phyloP scores from a whole-genome alignment of 2,329 filamentous ascomycete genomes.

The Ramularia collo-cygni region DNA sequence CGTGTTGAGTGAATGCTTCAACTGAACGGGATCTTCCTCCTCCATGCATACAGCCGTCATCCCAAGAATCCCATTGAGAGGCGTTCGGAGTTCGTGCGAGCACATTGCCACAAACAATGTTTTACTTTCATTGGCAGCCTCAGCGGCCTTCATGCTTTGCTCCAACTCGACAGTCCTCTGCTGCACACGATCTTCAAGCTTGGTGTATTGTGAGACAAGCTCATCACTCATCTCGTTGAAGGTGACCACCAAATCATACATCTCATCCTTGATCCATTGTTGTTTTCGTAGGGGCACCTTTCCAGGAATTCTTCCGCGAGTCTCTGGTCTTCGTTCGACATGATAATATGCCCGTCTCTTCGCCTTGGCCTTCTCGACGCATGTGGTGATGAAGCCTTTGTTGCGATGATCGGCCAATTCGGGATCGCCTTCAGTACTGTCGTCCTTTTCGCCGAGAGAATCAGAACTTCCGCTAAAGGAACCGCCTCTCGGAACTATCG shows the following conservation, averaged over 20 bases:
- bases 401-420: constrained; percentile 37
- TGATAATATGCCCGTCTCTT: too few species aligned
- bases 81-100: constrained; percentile 79
- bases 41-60: constrained; percentile 93
- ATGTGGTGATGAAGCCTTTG: constrained; percentile 33
- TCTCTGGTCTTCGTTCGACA: too few species aligned
- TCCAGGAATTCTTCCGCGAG: constrained; percentile 60
- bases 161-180: constrained; percentile 79
- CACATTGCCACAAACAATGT: constrained; percentile 97
- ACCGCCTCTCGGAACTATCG: constrained; percentile 22
- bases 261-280: constrained; percentile 74
- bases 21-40: constrained; percentile 68
- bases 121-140: constrained; percentile 95
- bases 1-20: constrained; percentile 78
- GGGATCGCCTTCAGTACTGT: constrained; percentile 27
- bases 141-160: constrained; percentile 82
- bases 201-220: constrained; percentile 76
- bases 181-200: constrained; percentile 75
- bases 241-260: constrained; percentile 72
- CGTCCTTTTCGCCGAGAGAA: constrained; percentile 36
- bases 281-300: constrained; percentile 71
- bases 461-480: constrained; percentile 22
- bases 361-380: not conserved
- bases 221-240: constrained; percentile 96
- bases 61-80: constrained; percentile 88